These are phyloP conservation scores for Nakaseomyces sp. DNA, from an alignment of 1,139 yeast genomes.

Conservation along the genomic window DNA sequence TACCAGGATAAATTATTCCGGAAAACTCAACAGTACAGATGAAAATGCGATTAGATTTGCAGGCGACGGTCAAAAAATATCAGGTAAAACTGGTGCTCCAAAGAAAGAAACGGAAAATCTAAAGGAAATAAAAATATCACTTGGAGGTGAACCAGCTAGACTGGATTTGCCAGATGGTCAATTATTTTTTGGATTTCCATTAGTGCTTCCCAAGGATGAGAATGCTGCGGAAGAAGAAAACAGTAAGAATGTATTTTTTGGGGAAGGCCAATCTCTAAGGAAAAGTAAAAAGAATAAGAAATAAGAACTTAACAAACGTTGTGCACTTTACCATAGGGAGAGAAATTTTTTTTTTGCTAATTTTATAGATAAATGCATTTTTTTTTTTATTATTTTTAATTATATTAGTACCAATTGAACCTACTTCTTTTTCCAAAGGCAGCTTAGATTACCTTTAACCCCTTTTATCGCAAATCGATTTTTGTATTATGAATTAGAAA, in stretches of 20 bases:
- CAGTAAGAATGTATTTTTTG: constrained; percentile 39
- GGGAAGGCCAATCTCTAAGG: constrained; percentile 65
- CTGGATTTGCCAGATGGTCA: constrained; percentile 73
- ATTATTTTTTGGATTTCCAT: constrained; percentile 88
- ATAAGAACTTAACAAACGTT: too few species aligned
- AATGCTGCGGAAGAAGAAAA: constrained; percentile 35
- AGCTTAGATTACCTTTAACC: too few species aligned
- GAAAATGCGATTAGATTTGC: constrained; percentile 33
- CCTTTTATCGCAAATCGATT: too few species aligned
- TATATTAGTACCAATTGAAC: too few species aligned
- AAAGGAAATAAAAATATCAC: constrained; percentile 23
- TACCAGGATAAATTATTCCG: constrained; percentile 58
- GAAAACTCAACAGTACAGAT: constrained; percentile 41
- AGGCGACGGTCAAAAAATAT: constrained; percentile 66
- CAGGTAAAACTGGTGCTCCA: constrained; percentile 44
- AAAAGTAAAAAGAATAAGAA: constrained; percentile 57
- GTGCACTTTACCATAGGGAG: too few species aligned
- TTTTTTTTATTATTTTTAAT: too few species aligned
- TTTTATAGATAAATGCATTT: background rate
- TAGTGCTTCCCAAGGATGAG: constrained; percentile 56
- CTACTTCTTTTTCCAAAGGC: too few species aligned
- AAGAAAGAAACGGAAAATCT: constrained; percentile 12
- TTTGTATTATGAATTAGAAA: too few species aligned
- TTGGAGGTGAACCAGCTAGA: constrained; percentile 58
- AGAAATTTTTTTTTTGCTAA: too few species aligned